Base-by-base conservation (phyloP, 202 grass and related monocot genomes). In the Panicum hallii region DNA sequence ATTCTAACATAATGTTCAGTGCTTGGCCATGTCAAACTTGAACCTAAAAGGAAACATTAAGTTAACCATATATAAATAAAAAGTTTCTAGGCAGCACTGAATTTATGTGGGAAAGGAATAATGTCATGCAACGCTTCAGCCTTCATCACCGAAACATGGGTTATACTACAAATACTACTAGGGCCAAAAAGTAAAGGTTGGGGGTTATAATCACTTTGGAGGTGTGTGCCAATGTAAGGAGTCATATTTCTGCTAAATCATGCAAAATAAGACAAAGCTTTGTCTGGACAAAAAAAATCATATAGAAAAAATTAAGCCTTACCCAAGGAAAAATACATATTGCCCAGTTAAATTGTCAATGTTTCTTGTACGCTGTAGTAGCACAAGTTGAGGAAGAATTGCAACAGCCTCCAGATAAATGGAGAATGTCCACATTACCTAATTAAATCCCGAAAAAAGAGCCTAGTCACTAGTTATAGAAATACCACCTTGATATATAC, bases 311-410 rank as follows among this genome's bases (percentile, higher is more conserved):
- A 46, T 44, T 15, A 61, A 58, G 79, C 9, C 65, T 82, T 95
- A 95, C 93, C 93, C 90, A 55, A 93, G 81, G 38, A 95, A 87
- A 84, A 95, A 95, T 83, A 95, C 86, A 77, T 95, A 95, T 93
- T 95, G 88, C 65, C 86, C 86, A 77, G 93, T 93, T 79, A 93
- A 81, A 78, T 91, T 95, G 60, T 93, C 90, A 2, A 93, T 86
- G 65, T 95, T 95, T 55, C 82, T 88, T 44, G 90, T 95, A 68
- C 86, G 84, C 48, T 93, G 90, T 32, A 95, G 77, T 63, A 95
- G 53, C 44, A 95, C 86, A 57, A 95, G 80, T 75, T 95, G 93
- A 83, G 93, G 90, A 84, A 95, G 83, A 89, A 93, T 95, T 55
- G 90, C 93, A 79, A 95, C 86, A 66, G 86, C 90, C 64, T 95